Evolutionary conservation across 2,329 filamentous ascomycete genomes (phyloP).

Genomic region (Phaeosphaeriaceae sp.): DNA sequence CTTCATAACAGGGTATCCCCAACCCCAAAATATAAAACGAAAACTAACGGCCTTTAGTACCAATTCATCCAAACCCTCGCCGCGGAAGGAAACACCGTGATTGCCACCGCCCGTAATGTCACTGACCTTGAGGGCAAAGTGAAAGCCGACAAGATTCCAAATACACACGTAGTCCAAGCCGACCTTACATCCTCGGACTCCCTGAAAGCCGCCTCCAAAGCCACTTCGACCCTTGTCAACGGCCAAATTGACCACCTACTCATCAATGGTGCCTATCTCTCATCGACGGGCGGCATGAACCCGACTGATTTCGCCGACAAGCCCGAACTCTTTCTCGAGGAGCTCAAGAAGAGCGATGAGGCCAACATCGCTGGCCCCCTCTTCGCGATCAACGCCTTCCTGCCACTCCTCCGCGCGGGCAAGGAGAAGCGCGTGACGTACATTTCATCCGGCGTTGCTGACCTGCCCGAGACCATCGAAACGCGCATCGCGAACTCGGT

Average conservation of each 20-base stretch:
- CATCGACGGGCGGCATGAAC: slow-evolving; percentile 23
- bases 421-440: slow-evolving; percentile 50
- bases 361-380: slow-evolving; percentile 34
- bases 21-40: neutral
- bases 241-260: slow-evolving; percentile 50
- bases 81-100: slow-evolving; percentile 16
- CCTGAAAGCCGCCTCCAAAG: slow-evolving; percentile 41
- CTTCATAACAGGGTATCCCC: too few relatives aligned
- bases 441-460: slow-evolving; percentile 47
- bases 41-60: slow-evolving; percentile 10
- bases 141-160: slow-evolving; percentile 22
- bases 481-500: slow-evolving; percentile 23
- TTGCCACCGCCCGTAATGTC: slow-evolving; percentile 13
- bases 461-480: slow-evolving; percentile 32
- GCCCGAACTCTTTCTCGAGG: slow-evolving; percentile 12
- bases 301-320: slow-evolving; percentile 28
- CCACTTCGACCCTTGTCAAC: slow-evolving; percentile 39
- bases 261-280: slow-evolving; percentile 46
- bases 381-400: slow-evolving; percentile 44
- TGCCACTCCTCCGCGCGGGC: slow-evolving; percentile 44
- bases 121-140: slow-evolving; percentile 11
- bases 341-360: slow-evolving; percentile 22
- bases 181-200: slow-evolving; percentile 41
- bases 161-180: slow-evolving; percentile 46
- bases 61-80: slow-evolving; percentile 18